Evolutionary conservation across 345 rosid species (phyloP).

Genomic region (Melaleuca alternifolia): DNA sequence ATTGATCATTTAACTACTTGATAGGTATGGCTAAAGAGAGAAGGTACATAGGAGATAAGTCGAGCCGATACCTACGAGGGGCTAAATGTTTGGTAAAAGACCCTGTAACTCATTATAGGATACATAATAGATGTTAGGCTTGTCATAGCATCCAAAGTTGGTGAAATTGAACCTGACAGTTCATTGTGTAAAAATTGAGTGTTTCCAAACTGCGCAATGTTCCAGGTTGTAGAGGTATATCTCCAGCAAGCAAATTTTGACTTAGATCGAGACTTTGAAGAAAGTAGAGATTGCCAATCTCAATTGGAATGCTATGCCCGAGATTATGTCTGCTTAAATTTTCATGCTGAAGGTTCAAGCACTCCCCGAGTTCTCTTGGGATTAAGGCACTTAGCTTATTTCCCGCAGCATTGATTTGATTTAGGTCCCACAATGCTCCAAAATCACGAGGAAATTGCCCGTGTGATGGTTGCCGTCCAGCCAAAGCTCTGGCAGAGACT

Average conservation of each 20-base stretch:
- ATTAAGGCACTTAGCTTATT: conserved; percentile 1
- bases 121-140: conserved; percentile 2
- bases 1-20: no score
- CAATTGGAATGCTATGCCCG: not conserved
- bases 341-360: not conserved
- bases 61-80: no score
- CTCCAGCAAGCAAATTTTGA: not conserved
- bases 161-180: conserved; percentile 1
- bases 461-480: not conserved
- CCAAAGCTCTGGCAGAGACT: not conserved
- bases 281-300: not conserved
- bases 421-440: not conserved
- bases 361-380: not conserved
- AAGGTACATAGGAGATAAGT: no score
- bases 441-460: not conserved
- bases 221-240: not conserved
- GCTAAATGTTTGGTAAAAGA: conserved; percentile 6
- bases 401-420: not conserved
- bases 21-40: no score
- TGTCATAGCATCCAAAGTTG: not conserved
- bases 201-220: not conserved
- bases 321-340: not conserved
- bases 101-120: conserved; percentile 23
- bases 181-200: not conserved
- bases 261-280: not conserved